These are phyloP conservation scores for Boletus barrowsii DNA, from an alignment of 768 basidiomycete species.

Conservation along the genomic window DNA sequence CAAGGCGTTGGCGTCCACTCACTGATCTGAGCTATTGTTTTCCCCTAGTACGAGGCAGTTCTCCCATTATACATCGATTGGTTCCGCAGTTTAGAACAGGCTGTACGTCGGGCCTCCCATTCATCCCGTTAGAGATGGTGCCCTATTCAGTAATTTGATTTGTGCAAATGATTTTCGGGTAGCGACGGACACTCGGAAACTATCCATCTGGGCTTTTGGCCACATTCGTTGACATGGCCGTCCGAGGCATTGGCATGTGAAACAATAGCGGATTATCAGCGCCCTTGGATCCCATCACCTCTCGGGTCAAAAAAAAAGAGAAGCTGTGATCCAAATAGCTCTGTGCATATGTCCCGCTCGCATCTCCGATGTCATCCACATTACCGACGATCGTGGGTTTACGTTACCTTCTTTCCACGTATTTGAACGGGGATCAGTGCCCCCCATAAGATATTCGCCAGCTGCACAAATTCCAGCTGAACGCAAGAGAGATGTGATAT, in stretches of 20 bases:
- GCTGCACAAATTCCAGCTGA: slow-evolving; percentile 71
- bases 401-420: slow-evolving; percentile 21
- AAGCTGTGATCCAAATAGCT: neutral
- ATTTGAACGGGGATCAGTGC: slow-evolving; percentile 22
- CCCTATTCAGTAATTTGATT: neutral
- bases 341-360: slow-evolving; percentile 3
- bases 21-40: slow-evolving; percentile 2
- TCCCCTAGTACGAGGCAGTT: neutral
- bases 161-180: neutral
- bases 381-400: slow-evolving; percentile 25
- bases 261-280: neutral
- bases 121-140: neutral
- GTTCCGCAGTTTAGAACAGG: neutral
- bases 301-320: neutral
- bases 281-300: neutral
- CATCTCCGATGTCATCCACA: neutral
- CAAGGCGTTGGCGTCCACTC: slow-evolving; percentile 17
- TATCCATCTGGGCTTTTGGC: neutral
- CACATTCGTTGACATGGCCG: slow-evolving; percentile 1
- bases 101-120: neutral
- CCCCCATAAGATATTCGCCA: slow-evolving; percentile 68
- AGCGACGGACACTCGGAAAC: neutral
- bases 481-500: slow-evolving; percentile 79
- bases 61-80: neutral
- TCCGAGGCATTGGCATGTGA: neutral